A percentile compares a stretch with the other conserved stretches of the same genome.
These are phyloP conservation scores for Penicillium macrosclerotiorum DNA, from an alignment of 495 filamentous ascomycete genomes.

Conservation along the genomic window DNA sequence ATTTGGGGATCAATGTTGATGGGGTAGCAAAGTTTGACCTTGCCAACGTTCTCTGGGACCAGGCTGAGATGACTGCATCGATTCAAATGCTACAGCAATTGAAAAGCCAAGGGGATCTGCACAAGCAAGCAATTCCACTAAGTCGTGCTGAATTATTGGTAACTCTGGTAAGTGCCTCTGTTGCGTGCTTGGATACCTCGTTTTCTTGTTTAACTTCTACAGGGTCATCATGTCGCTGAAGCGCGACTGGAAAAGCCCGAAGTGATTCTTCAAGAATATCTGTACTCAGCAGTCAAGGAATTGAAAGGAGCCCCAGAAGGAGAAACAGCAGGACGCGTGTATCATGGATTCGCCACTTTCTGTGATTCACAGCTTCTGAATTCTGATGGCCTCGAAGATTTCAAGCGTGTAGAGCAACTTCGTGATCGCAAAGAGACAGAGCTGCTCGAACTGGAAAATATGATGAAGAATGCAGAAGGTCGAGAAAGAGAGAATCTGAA, in stretches of 20 bases:
- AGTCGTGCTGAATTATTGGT: constrained; percentile 80
- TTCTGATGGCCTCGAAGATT: constrained; percentile 78
- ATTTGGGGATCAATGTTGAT: constrained; percentile 70
- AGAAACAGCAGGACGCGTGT: constrained; percentile 80
- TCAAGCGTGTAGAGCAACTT: constrained; percentile 74
- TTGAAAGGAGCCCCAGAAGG: constrained; percentile 67
- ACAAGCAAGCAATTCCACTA: constrained; percentile 69
- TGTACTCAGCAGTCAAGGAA: constrained; percentile 78
- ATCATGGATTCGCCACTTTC: constrained; percentile 90
- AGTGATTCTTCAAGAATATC: constrained; percentile 78
- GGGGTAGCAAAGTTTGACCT: constrained; percentile 73
- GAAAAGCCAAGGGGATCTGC: constrained; percentile 56
- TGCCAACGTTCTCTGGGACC: constrained; percentile 90
- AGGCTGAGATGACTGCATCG: constrained; percentile 87
- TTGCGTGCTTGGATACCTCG: background rate
- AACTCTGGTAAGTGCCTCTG: constrained; percentile 59
- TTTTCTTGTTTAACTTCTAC: constrained; percentile 14
- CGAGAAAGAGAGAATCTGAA: constrained; percentile 51
- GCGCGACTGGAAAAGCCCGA: constrained; percentile 92
- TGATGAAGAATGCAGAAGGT: constrained; percentile 49
- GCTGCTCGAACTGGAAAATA: constrained; percentile 60
- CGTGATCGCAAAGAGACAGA: constrained; percentile 79
- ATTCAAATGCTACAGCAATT: constrained; percentile 83
- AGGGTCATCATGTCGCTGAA: constrained; percentile 84
- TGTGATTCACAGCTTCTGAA: constrained; percentile 92